Base-by-base conservation (phyloP, 2,329 filamentous ascomycete species). In the Lomentospora prolificans region DNA sequence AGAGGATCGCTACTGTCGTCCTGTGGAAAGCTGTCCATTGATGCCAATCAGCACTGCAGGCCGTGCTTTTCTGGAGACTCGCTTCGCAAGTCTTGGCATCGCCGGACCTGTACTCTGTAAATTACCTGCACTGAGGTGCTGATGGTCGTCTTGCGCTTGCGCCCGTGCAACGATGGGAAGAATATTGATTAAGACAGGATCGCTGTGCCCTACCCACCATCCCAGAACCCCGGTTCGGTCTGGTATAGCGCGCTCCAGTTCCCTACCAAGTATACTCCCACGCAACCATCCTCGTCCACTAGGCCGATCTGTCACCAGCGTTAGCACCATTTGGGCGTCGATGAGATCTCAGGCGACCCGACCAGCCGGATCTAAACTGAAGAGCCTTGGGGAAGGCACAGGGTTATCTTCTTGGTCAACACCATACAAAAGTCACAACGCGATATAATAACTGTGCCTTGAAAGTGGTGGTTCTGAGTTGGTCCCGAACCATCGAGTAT, bases 271-370 rank as follows among this genome's bases (percentile, higher is more conserved):
- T n/a, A n/a, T 36, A 39, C 51, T 22, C 10, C 30, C 14, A 44
- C 33, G 52, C 52, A 44, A 46, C 52, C 52, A 54, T 44, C 52
- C 24, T 44, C 46, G 27, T 51, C 27, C 52, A 44, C 52, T 54
- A 54, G 52, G 52, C 33, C 52, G 52, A 54, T 54, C 52, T 54
- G 36, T 27, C 54, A 57, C 60, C 33, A 44, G 25, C 52, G 27
- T 54, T 54, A 59, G 60, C 61, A 60, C 58, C 57, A 61, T 64
- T 65, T 63, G 65, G 64, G 63, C 64, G 62, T 63, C 64, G 64
- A 66, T 63, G 68, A 67, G 67, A 70, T 69, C 67, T 68, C 65
- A 65, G 65, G 65, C 64, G 70, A 70, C 67, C 70, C 70, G 62
- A 19, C 33, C 52, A 24, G 52, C 41, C 52, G 52, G 52, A 28